Evolutionary conservation across 1,284 basidiomycete species (phyloP).

Genomic region (Malassezia furfur): DNA sequence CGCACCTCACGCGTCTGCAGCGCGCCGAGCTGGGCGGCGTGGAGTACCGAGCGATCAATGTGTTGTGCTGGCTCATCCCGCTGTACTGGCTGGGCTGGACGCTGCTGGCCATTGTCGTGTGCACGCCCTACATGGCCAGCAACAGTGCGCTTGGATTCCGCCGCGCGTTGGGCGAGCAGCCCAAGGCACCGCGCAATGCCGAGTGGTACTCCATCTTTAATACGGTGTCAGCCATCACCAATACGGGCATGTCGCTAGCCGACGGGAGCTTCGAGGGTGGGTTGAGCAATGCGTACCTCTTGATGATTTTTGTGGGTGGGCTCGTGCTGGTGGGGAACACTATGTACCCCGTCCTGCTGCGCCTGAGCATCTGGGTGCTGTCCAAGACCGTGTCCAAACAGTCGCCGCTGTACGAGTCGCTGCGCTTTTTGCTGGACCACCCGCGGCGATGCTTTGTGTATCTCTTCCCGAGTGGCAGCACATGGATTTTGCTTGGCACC

Average conservation of each 20-base stretch:
- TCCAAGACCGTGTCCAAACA: conserved; percentile 58
- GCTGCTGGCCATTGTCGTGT: conserved; percentile 26
- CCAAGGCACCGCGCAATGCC: conserved; percentile 46
- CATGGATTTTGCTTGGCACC: conserved; percentile 74
- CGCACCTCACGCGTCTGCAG: conserved; percentile 67
- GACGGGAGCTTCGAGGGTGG: conserved; percentile 69
- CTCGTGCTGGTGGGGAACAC: conserved; percentile 85
- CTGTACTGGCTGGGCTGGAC: conserved; percentile 25
- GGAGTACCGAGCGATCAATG: conserved; percentile 78
- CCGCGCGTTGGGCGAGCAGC: conserved; percentile 30
- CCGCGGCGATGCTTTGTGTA: conserved; percentile 86
- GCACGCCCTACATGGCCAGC: conserved; percentile 40
- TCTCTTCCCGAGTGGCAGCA: conserved; percentile 80
- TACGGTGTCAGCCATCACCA: conserved; percentile 75
- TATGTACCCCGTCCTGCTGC: conserved; percentile 53
- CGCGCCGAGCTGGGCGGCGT: conserved; percentile 85
- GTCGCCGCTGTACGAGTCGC: conserved; percentile 65
- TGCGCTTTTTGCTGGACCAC: conserved; percentile 86
- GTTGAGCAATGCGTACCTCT: conserved; percentile 78
- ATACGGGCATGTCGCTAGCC: conserved; percentile 77
- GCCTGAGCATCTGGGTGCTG: conserved; percentile 57
- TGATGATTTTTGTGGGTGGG: conserved; percentile 58
- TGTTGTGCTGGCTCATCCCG: conserved; percentile 54
- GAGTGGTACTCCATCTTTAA: conserved; percentile 75
- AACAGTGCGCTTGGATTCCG: conserved; percentile 27